A percentile compares a stretch with the other conserved stretches of the same genome.
Conservation (phyloP, 2,329 filamentous ascomycete species). For the Nothophoma quercina region DNA sequence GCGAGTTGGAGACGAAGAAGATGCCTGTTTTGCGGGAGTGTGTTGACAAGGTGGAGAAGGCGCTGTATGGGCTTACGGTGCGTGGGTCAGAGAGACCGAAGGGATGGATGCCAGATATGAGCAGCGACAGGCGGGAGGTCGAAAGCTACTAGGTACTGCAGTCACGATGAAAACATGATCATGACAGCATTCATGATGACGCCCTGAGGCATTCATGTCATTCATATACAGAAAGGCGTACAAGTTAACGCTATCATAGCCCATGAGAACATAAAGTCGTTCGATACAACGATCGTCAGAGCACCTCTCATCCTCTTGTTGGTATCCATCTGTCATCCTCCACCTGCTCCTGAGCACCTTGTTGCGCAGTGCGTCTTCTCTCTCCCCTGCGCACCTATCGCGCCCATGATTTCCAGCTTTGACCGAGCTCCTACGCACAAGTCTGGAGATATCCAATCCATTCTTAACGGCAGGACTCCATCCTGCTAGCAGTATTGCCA, state of each 20-base stretch:
- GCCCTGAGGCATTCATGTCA: slow-evolving; percentile 2
- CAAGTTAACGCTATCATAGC: slow-evolving; percentile 44
- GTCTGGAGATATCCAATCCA: slow-evolving; percentile 2
- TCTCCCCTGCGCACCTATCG: not conserved
- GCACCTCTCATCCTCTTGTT: slow-evolving; percentile 7
- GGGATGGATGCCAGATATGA: slow-evolving; percentile 87
- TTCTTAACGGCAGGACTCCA: not conserved
- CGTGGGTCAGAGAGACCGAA: slow-evolving; percentile 87
- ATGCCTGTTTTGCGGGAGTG: slow-evolving; percentile 84
- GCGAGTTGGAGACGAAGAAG: slow-evolving; percentile 75
- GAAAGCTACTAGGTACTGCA: slow-evolving; percentile 48
- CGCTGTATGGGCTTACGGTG: slow-evolving; percentile 87
- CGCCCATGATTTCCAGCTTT: not conserved
- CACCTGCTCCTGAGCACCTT: not conserved
- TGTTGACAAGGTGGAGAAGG: slow-evolving; percentile 91
- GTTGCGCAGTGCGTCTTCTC: not conserved
- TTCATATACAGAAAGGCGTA: slow-evolving; percentile 38
- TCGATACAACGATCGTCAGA: slow-evolving; percentile 13
- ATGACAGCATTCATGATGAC: not conserved
- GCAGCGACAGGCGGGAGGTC: slow-evolving; percentile 53
- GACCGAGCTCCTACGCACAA: slow-evolving; percentile 1
- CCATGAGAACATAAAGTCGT: slow-evolving; percentile 36
- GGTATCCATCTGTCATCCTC: slow-evolving; percentile 9
- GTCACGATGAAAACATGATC: not conserved
- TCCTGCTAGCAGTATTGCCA: not conserved